Conservation (phyloP, 1,284 basidiomycete species). For the Ceratobasidium sp. region DNA sequence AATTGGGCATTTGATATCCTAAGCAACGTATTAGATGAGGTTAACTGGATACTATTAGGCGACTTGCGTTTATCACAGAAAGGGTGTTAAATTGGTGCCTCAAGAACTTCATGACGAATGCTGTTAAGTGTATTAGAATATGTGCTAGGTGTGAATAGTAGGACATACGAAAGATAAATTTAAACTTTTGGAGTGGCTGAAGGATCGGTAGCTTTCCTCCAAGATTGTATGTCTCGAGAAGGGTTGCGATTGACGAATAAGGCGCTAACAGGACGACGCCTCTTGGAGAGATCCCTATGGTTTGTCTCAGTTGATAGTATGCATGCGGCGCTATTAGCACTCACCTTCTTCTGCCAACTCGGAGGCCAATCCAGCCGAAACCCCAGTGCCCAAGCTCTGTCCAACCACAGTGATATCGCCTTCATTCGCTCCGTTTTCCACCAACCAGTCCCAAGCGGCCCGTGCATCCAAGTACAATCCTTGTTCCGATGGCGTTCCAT, state of each 20-base stretch:
- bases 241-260: slow-evolving; percentile 69
- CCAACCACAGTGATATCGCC: slow-evolving; percentile 75
- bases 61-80: slow-evolving; percentile 61
- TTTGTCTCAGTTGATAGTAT: slow-evolving; percentile 25
- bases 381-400: slow-evolving; percentile 83
- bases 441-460: slow-evolving; percentile 81
- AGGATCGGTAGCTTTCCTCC: slow-evolving; percentile 76
- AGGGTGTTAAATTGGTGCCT: slow-evolving; percentile 72
- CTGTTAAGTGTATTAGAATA: slow-evolving; percentile 49
- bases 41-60: not conserved
- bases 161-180: slow-evolving; percentile 70
- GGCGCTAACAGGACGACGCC: slow-evolving; percentile 79
- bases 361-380: slow-evolving; percentile 67
- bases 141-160: slow-evolving; percentile 7
- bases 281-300: slow-evolving; percentile 50
- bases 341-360: slow-evolving; percentile 61
- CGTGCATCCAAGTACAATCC: slow-evolving; percentile 80
- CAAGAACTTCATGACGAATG: slow-evolving; percentile 62
- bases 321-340: slow-evolving; percentile 37
- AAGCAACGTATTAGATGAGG: slow-evolving; percentile 30
- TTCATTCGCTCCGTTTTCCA: slow-evolving; percentile 61
- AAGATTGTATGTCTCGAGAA: slow-evolving; percentile 75
- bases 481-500: slow-evolving; percentile 64
- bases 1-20: slow-evolving; percentile 70
- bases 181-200: slow-evolving; percentile 69